These are phyloP conservation scores for Alternaria atra DNA, from an alignment of 2,329 filamentous ascomycete genomes.

Conservation along the genomic window DNA sequence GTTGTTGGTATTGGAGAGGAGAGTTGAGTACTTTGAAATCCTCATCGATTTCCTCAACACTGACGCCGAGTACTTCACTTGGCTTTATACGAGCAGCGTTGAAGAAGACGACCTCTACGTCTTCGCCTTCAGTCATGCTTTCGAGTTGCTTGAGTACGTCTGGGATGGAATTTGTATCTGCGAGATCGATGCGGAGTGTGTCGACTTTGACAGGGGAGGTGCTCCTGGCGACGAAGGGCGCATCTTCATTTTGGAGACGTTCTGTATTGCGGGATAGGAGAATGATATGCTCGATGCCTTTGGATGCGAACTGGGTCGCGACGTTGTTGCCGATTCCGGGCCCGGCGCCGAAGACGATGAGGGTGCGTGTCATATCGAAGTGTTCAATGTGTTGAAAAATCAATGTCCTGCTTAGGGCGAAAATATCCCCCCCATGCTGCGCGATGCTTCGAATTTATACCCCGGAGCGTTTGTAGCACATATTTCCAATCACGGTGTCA, in stretches of 20 bases:
- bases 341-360: slow-evolving; percentile 58
- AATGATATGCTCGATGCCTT: slow-evolving; percentile 58
- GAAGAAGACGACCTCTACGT: slow-evolving; percentile 61
- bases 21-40: slow-evolving; percentile 57
- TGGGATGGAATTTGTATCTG: slow-evolving; percentile 51
- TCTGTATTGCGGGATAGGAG: slow-evolving; percentile 57
- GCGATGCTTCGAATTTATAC: not conserved
- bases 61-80: slow-evolving; percentile 54
- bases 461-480: not conserved
- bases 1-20: not conserved
- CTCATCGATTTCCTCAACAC: slow-evolving; percentile 57
- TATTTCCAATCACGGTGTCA: not conserved
- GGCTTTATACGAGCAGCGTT: slow-evolving; percentile 62
- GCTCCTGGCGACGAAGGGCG: slow-evolving; percentile 43
- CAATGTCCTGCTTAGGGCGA: too few species aligned
- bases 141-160: slow-evolving; percentile 55
- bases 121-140: slow-evolving; percentile 37
- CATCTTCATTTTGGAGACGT: slow-evolving; percentile 53
- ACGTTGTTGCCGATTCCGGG: slow-evolving; percentile 59
- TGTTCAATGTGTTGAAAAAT: not conserved
- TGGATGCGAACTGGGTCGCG: slow-evolving; percentile 54
- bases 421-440: not conserved
- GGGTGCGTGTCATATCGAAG: slow-evolving; percentile 29
- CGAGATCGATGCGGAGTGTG: slow-evolving; percentile 57
- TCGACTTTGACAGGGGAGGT: slow-evolving; percentile 49